Base-by-base conservation (phyloP, 139 green algal species). In the Edaphochlamys debaryana region DNA sequence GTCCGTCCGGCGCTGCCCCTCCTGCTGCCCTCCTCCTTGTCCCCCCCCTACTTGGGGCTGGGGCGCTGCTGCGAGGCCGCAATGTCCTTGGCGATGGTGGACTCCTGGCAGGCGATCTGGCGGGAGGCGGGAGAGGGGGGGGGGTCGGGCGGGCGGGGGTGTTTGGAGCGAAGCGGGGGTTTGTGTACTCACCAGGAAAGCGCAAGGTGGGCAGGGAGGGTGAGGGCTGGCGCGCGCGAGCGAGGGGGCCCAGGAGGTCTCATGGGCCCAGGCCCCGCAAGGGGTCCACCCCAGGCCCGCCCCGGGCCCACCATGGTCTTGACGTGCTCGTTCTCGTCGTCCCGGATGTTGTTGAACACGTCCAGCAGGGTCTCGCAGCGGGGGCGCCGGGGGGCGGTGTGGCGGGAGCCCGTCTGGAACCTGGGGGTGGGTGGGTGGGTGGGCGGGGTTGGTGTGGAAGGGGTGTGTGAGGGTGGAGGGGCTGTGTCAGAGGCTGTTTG, bases 281-380 rank as follows among this genome's bases (percentile, higher is more conserved):
- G 20, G 17, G 17, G 17, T 30, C 13, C 52, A 30, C 52, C 4
- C 25, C 52, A 62, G 4, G 52, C 52, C 52, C 9, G 7, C 6
- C 17, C 52, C 52, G 52, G 17, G 4, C 52, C 93, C 15, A 56
- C 79, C 95, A 98, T 98, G 29, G 96, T 98, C 85, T 94, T 94
- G 5, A 97, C 93, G 85, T 98, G 96, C 93, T 98, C 68, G 66
- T 69, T 30, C 67, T 84, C 78, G 50, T 84, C 78, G 77, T 97
- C 94, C 34, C 92, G 73, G 67, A 98, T 96, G 87, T 96, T 97
- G 92, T 37, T 67, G 84, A 98, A 98, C 37, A 97, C 94, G 80
- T 98, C 95, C 50, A 95, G 94, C 69, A 98, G 89, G 48, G 80
- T 95, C 73, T 90, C 79, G 85, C 89, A 92, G 11, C 54, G 37